Evolutionary conservation across 2,329 filamentous ascomycete genomes (phyloP).

Genomic region (Verticillium dahliae): DNA sequence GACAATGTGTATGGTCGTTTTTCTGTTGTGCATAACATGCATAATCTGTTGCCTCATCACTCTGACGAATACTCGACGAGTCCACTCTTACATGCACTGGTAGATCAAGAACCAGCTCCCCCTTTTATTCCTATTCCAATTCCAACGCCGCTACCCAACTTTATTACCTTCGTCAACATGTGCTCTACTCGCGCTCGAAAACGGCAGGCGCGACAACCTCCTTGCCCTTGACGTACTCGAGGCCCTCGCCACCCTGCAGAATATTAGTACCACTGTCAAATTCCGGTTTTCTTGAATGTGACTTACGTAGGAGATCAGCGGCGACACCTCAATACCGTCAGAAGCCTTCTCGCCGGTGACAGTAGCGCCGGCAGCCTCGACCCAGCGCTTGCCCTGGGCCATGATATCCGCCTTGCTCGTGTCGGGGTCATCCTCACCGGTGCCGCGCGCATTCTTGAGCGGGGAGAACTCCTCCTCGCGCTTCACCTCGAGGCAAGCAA

Average conservation of each 20-base stretch:
- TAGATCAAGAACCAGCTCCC: no score
- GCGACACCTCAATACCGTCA: slow-evolving; percentile 81
- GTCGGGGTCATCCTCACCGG: slow-evolving; percentile 87
- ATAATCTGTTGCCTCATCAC: no score
- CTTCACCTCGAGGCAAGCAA: slow-evolving; percentile 91
- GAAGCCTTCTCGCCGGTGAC: slow-evolving; percentile 59
- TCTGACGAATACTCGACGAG: no score
- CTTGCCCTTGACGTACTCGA: slow-evolving; percentile 48
- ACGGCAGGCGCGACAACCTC: slow-evolving; percentile 46
- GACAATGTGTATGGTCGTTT: no score
- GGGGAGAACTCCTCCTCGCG: slow-evolving; percentile 98
- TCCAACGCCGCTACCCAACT: neutral
- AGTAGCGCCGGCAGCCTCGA: slow-evolving; percentile 68
- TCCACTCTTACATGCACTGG: no score
- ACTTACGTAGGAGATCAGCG: slow-evolving; percentile 92
- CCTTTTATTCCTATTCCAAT: neutral
- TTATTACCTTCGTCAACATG: neutral
- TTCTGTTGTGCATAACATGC: no score
- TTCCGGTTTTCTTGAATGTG: neutral
- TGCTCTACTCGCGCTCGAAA: slow-evolving; percentile 35
- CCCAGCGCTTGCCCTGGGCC: slow-evolving; percentile 82
- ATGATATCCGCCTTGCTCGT: slow-evolving; percentile 90
- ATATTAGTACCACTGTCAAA: slow-evolving; percentile 11
- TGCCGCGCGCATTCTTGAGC: slow-evolving; percentile 81
- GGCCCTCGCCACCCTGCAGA: slow-evolving; percentile 53